These are phyloP conservation scores for Neopestalotiopsis sp. DNA, from an alignment of 2,329 filamentous ascomycete genomes.

Conservation along the genomic window DNA sequence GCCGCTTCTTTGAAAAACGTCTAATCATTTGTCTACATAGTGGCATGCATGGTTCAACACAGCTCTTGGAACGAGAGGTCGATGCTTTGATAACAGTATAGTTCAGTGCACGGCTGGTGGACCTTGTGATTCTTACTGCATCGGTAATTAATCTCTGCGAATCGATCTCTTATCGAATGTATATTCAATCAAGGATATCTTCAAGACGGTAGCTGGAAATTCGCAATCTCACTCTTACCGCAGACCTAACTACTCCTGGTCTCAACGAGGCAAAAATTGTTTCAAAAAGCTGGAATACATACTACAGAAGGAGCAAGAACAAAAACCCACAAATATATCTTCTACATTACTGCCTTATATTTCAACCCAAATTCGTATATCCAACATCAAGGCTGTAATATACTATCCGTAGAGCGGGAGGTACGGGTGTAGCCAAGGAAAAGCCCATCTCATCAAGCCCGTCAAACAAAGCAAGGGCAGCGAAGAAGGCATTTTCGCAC, in stretches of 20 bases:
- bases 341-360: no score
- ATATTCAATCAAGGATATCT: no score
- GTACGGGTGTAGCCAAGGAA: slow-evolving; percentile 40
- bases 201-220: no score
- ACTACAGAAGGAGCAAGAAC: no score
- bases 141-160: background rate
- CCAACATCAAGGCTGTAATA: no score
- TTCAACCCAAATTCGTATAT: no score
- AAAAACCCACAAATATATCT: no score
- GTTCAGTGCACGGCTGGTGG: slow-evolving; percentile 10
- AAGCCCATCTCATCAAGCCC: slow-evolving; percentile 37
- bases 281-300: no score
- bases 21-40: background rate
- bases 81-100: slow-evolving; percentile 12
- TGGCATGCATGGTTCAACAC: slow-evolving; percentile 11
- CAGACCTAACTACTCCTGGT: no score
- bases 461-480: slow-evolving; percentile 36
- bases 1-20: background rate
- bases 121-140: slow-evolving; percentile 12
- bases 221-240: no score
- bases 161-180: no score
- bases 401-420: slow-evolving; percentile 19
- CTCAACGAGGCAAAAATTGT: no score
- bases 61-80: slow-evolving; percentile 10
- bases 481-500: slow-evolving; percentile 38